Conservation (phyloP, 768 basidiomycete genomes). For the Tremella fuciformis region DNA sequence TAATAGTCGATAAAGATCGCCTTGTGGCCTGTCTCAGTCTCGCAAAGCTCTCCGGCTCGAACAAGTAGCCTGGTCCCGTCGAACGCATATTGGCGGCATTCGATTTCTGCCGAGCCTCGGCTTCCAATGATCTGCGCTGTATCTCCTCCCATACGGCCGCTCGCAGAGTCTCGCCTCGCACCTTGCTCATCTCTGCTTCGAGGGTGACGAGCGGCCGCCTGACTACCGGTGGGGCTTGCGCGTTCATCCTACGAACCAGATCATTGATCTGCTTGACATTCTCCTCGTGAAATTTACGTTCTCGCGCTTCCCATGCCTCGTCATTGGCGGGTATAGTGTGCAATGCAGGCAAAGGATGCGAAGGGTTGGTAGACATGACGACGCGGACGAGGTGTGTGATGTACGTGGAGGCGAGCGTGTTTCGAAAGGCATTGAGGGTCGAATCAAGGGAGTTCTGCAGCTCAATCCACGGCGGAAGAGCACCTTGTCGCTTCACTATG, state of each 20-base stretch:
- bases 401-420: conserved; percentile 66
- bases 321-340: conserved; percentile 54
- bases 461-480: conserved; percentile 82
- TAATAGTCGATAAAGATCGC: conserved; percentile 38
- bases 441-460: conserved; percentile 72
- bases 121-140: conserved; percentile 31
- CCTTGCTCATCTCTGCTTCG: conserved; percentile 58
- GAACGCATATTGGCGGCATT: conserved; percentile 10
- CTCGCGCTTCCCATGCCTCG: conserved; percentile 66
- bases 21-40: conserved; percentile 25
- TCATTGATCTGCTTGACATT: conserved; percentile 71
- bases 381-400: conserved; percentile 69
- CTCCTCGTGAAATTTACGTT: conserved; percentile 65
- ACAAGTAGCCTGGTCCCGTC: conserved; percentile 6
- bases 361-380: conserved; percentile 49
- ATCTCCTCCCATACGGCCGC: conserved; percentile 35
- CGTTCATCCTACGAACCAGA: conserved; percentile 74
- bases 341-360: conserved; percentile 52
- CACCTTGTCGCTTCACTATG: conserved; percentile 76
- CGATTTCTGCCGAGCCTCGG: neutral
- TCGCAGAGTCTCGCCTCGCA: conserved; percentile 29
- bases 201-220: conserved; percentile 63
- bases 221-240: conserved; percentile 73
- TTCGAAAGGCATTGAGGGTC: conserved; percentile 63
- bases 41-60: conserved; percentile 19